Conservation (phyloP, 192 early-diverging fungal genomes). For the Coemansia sp. region DNA sequence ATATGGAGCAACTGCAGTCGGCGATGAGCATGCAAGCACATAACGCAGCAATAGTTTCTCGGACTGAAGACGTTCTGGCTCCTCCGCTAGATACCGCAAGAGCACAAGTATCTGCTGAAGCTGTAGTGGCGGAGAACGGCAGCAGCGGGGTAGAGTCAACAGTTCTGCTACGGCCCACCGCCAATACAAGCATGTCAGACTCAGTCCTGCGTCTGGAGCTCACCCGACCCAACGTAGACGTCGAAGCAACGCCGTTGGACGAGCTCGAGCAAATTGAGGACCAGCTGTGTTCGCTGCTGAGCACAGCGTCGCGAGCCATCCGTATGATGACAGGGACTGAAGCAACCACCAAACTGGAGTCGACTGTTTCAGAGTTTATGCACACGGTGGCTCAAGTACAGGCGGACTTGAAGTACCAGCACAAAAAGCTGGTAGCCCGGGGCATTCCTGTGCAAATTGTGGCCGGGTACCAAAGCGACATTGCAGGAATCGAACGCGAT, state of each 20-base stretch:
- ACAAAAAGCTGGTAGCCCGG: constrained; percentile 16
- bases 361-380: constrained; percentile 40
- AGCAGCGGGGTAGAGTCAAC: constrained; percentile 34
- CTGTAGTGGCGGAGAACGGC: constrained; percentile 7
- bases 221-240: background rate
- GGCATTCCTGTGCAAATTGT: constrained; percentile 24
- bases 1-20: background rate
- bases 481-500: constrained; percentile 40
- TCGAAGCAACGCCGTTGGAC: constrained; percentile 12
- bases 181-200: background rate
- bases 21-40: constrained; percentile 2
- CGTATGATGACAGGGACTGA: constrained; percentile 25
- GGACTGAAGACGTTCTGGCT: background rate
- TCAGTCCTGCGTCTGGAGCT: constrained; percentile 7
- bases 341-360: constrained; percentile 12
- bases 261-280: constrained; percentile 40
- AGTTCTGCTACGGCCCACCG: constrained; percentile 4
- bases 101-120: background rate
- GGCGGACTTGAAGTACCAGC: constrained; percentile 27
- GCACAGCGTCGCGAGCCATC: constrained; percentile 29
- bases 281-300: constrained; percentile 35
- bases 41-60: background rate
- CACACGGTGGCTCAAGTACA: constrained; percentile 30
- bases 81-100: background rate
- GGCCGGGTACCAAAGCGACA: constrained; percentile 29